A percentile compares a stretch with the other conserved stretches of the same genome.
Conservation (phyloP, 768 basidiomycete species). For the Collybia sordida region DNA sequence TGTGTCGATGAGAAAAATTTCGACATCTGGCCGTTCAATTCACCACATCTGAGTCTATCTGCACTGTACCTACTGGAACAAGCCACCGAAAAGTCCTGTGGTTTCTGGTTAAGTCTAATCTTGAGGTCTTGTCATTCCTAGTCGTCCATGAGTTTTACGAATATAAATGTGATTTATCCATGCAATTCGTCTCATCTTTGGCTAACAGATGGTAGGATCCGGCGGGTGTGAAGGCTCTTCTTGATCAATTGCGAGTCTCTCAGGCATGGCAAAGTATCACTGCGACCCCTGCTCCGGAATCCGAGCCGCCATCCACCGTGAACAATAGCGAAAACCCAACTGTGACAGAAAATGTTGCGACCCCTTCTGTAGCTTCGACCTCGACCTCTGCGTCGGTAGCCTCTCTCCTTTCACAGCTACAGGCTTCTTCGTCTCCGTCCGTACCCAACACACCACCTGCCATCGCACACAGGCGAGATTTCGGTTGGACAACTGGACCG, state of each 20-base stretch:
- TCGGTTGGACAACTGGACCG: neutral
- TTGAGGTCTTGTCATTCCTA: neutral
- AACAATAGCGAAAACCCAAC: neutral
- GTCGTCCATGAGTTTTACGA: conserved; percentile 43
- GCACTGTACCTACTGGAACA: too few species aligned
- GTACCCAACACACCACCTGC: neutral
- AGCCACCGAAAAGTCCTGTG: too few species aligned
- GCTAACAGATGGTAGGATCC: conserved; percentile 50
- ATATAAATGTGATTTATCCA: conserved; percentile 51
- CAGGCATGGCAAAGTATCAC: conserved; percentile 63
- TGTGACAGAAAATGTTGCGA: neutral
- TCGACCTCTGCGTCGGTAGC: conserved; percentile 45
- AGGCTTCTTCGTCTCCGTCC: conserved; percentile 26
- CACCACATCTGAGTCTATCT: too few species aligned
- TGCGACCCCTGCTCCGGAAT: neutral
- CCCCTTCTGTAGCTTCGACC: neutral
- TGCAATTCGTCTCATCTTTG: conserved; percentile 3
- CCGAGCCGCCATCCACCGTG: conserved; percentile 5
- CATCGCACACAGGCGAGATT: neutral
- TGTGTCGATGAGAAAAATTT: neutral
- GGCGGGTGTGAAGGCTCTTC: conserved; percentile 62
- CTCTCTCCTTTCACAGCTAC: conserved; percentile 61
- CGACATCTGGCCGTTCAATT: neutral
- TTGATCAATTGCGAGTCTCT: conserved; percentile 68
- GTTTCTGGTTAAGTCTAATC: too few species aligned